Evolutionary conservation across 2,329 filamentous ascomycete species (phyloP), one percentile per base, ranked within the genome.

Genomic region (Apiospora marii): DNA sequence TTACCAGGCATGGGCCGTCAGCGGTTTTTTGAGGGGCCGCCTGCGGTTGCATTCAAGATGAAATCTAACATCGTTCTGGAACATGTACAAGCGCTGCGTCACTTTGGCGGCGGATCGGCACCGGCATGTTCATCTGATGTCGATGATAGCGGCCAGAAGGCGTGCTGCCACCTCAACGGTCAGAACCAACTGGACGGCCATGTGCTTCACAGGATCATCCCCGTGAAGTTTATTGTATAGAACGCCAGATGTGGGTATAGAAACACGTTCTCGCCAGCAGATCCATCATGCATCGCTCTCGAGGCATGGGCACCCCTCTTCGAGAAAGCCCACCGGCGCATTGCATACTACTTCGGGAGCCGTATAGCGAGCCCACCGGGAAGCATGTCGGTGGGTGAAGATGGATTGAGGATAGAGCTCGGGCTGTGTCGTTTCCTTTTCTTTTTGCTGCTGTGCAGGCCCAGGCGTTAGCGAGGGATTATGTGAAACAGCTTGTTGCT

Each of bases 91-190:
- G 34, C 30, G 58, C 68, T 49, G 30, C 67, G 48, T 49, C 27
- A 37, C 67, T 37, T 41, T 34, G 58, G 48, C 48, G 19, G 68
- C 68, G 37, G 68, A 70, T 70, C 68, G 46, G 49, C 68, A 51
- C 68, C 68, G 37, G 68, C 68, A 70, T 70, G n/a, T 70, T 70
- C 68, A 51, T 70, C 68, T 43, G 68, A 70, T 68, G 41, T 48
- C 30, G 16, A 41, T 41, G 58, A 64, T 41, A n/a, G 58, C 34
- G 30, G 53, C 27, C 51, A 24, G 16, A 7, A 30, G 34, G 51
- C 22, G n/a, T n/a, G 34, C 58, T 19, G 4, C 58, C 12, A 41
- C 58, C 48, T 8, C n/a, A 51, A 51, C 49, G 49, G n/a, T 12
- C 49, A 24, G 58, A 30, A 30, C 10, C 46, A 10, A 19, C 49